Evolutionary conservation across 2,329 filamentous ascomycete species (phyloP), one percentile per base, ranked within the genome.

Genomic region (Fusarium drepaniforme): DNA sequence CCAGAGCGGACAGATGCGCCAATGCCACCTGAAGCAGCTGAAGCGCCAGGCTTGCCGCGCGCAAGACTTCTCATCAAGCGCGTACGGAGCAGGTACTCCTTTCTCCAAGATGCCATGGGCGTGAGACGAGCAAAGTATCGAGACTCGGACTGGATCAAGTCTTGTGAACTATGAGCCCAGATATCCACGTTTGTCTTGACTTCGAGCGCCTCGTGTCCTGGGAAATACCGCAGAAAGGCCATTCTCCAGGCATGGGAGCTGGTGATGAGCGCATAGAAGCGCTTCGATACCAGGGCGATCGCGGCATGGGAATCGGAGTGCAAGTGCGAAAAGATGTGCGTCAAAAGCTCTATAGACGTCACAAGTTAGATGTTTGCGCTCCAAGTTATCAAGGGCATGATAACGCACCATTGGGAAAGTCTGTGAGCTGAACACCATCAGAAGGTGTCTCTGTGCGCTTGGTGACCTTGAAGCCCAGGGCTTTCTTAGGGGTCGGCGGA

Each of bases 201-300:
- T 25, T 80, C 74, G 25, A 83, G 77, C 33, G 77, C 81, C 57
- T 92, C 79, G 28, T 93, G 90, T 2, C 94, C 95, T 0, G 94
- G 94, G 78, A 98, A 99, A 84, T 92, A 96, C 72, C 96, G 94
- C 77, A 94, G 90, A 81, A 98, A 98, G 8, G 96, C 96, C 81
- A 95, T 94, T 73, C 95, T 92, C 96, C 96, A 98, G 9, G 95
- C 95, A 84, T 98, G 95, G 18, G 96, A 94, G 2, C 94, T 96
- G 6, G 95, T 98, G 66, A 98, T 93, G 46, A 98, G 87, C 63
- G 89, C 88, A 82, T 97, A 94, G 81, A 98, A 97, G 65, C 94
- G 93, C 79, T 92, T 94, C 38, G 94, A 98, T 35, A 98, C 95
- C 61, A 97, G 89, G 21, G 95, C 93, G 13, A 98, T 93, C 12